Conservation (phyloP, 1,284 basidiomycete species). For the Exobasidium cylindrosporum region DNA sequence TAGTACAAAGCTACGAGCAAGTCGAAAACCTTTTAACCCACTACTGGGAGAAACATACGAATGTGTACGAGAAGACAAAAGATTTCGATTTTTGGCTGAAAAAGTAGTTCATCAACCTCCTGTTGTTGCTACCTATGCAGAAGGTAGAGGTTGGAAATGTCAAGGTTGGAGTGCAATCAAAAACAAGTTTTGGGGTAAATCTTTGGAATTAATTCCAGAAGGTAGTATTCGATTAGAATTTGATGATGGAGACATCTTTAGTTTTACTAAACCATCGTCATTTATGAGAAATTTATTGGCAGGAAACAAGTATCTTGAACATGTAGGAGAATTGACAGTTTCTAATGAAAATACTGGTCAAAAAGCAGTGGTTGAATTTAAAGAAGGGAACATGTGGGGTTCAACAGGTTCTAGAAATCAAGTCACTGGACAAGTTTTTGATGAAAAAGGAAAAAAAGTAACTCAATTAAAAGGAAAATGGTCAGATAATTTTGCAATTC, state of each 20-base stretch:
- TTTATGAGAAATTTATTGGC: conserved; percentile 55
- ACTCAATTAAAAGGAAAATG: conserved; percentile 46
- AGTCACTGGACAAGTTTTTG: conserved; percentile 44
- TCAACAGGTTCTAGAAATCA: conserved; percentile 37
- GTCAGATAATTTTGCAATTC: conserved; percentile 39
- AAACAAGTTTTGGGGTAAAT: conserved; percentile 56
- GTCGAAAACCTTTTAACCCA: conserved; percentile 54
- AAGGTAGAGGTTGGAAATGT: conserved; percentile 49
- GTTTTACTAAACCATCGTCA: conserved; percentile 44
- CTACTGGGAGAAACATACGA: conserved; percentile 54
- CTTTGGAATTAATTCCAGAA: conserved; percentile 52
- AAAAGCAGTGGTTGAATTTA: conserved; percentile 45
- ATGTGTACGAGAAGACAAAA: conserved; percentile 49
- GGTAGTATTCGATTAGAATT: conserved; percentile 41
- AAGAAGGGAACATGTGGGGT: conserved; percentile 52
- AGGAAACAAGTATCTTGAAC: conserved; percentile 55
- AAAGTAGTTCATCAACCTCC: conserved; percentile 54
- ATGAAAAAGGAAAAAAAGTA: conserved; percentile 34
- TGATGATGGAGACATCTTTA: conserved; percentile 46
- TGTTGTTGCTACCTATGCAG: conserved; percentile 46
- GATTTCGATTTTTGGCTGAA: conserved; percentile 48
- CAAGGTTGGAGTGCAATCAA: conserved; percentile 47
- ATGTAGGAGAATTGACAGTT: conserved; percentile 51
- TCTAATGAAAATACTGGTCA: conserved; percentile 43
- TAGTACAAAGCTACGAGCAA: conserved; percentile 47